Base-by-base conservation (phyloP, 176 grass and related monocot genomes). In the Cymbopogon citratus region DNA sequence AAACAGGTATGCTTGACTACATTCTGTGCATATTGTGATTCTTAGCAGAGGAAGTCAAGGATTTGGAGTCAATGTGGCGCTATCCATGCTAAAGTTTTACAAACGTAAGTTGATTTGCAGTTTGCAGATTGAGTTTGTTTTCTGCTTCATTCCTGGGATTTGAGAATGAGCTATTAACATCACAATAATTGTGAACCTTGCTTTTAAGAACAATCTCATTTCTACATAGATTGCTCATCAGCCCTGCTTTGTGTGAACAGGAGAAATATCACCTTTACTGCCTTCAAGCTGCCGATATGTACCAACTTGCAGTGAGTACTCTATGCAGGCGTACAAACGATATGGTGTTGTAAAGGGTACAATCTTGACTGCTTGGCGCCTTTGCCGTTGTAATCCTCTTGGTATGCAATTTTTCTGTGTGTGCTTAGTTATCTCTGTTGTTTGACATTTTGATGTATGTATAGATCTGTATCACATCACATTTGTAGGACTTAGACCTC, bases 221-320 rank as follows among this genome's bases (percentile, higher is more conserved):
- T 77, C 18, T 75, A 34, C 31, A 75, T 61, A 35, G 15, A 69
- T 71, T 87, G 31, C 76, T 79, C 60, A 83, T 25, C 38, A 40
- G 12, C 14, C 78, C n/a, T 66, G 44, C 65, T 78, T 85, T 86
- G 4, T 83, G 43, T 87, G 71, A 76, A 57, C 86, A 98, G 95
- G 86, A 69, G 88, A 98, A 74, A 95, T 98, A 79, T 95, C 90
- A n/a, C 95, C 90, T 26, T 79, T 98, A 48, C 89, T 95, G 57
- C 88, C 89, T 25, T 81, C 90, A 16, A 94, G 86, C 64, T 98
- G 92, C 44, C 90, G 90, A 28, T 98, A 89, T 64, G 88, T 98
- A 29, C 92, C 92, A 46, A 98, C 95, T 12, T 95, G 92, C 69
- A 98, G 95, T 12, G 86, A 90, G 40, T 95, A 98, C 82, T 95